These are phyloP conservation scores for Dryadomyces sulphureus DNA, from an alignment of 2,329 filamentous ascomycete species.

Conservation along the genomic window DNA sequence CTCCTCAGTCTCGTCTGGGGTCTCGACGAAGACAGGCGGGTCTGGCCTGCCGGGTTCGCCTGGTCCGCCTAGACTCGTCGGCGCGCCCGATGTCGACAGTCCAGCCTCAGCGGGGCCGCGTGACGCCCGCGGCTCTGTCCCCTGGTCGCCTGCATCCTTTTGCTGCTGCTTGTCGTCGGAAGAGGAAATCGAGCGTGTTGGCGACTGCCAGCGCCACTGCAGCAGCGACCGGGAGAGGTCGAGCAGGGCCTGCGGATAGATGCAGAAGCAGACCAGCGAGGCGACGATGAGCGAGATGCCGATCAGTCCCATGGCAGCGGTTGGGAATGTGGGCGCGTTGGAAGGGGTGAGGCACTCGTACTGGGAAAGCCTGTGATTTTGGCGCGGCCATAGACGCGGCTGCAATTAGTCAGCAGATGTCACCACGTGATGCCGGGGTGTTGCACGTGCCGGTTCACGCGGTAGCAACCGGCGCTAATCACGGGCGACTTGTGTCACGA, in stretches of 20 bases:
- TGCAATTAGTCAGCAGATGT: no score
- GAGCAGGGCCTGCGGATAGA: constrained; percentile 37
- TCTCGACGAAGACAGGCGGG: not conserved
- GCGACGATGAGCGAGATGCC: constrained; percentile 48
- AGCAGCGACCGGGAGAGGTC: constrained; percentile 9
- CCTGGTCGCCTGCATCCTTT: not conserved
- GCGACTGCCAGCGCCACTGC: constrained; percentile 6
- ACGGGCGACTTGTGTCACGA: no score
- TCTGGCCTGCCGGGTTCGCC: no score
- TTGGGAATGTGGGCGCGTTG: not conserved
- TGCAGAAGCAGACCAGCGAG: constrained; percentile 41
- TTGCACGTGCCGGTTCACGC: no score
- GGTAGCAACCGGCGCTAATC: no score
- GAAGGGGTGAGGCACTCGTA: not conserved
- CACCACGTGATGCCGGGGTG: no score
- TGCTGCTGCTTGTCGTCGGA: no score
- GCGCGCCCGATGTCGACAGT: no score
- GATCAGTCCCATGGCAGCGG: constrained; percentile 34
- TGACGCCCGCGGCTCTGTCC: not conserved
- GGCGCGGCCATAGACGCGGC: no score
- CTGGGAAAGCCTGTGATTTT: not conserved
- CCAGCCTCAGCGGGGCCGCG: no score
- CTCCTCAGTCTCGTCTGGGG: constrained; percentile 17
- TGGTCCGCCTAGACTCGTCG: no score
- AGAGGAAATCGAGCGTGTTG: not conserved